Conservation (phyloP, 2,329 filamentous ascomycete genomes). For the Blumeriella jaapii region DNA sequence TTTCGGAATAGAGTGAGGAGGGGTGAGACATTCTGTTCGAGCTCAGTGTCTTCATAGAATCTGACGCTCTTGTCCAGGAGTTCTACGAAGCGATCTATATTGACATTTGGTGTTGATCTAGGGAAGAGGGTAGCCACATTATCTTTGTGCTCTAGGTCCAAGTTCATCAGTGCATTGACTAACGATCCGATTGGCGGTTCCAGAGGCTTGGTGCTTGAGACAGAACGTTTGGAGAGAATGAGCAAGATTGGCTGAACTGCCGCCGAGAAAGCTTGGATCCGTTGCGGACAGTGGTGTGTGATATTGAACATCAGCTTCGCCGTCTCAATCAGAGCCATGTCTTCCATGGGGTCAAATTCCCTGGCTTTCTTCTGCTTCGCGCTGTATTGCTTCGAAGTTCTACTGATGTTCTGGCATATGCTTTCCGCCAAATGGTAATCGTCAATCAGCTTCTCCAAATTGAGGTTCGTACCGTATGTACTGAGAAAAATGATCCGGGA, state of each 20-base stretch:
- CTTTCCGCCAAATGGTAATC: slow-evolving; percentile 55
- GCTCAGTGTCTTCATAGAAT: slow-evolving; percentile 52
- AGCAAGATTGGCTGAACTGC: slow-evolving; percentile 59
- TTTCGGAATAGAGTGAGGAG: slow-evolving; percentile 63
- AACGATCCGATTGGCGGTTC: slow-evolving; percentile 61
- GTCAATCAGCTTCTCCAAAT: slow-evolving; percentile 54
- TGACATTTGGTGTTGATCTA: slow-evolving; percentile 42
- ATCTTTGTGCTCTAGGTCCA: slow-evolving; percentile 51
- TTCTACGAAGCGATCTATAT: slow-evolving; percentile 54
- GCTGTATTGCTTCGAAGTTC: slow-evolving; percentile 51
- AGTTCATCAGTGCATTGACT: slow-evolving; percentile 70
- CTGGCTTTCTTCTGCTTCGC: slow-evolving; percentile 21
- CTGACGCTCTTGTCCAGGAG: slow-evolving; percentile 58
- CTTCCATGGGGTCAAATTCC: slow-evolving; percentile 49
- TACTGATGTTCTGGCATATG: slow-evolving; percentile 57
- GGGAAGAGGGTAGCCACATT: slow-evolving; percentile 49
- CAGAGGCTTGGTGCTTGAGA: slow-evolving; percentile 53
- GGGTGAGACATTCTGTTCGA: slow-evolving; percentile 61
- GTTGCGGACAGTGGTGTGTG: slow-evolving; percentile 58
- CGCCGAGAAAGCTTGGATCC: slow-evolving; percentile 49
- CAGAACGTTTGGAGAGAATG: slow-evolving; percentile 50
- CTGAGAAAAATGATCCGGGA: slow-evolving; percentile 71
- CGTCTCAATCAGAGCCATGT: slow-evolving; percentile 73
- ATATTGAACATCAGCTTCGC: slow-evolving; percentile 86
- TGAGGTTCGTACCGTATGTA: slow-evolving; percentile 63